These are phyloP conservation scores for Epichloe amarillans DNA, from an alignment of 2,329 filamentous ascomycete species.

Conservation along the genomic window DNA sequence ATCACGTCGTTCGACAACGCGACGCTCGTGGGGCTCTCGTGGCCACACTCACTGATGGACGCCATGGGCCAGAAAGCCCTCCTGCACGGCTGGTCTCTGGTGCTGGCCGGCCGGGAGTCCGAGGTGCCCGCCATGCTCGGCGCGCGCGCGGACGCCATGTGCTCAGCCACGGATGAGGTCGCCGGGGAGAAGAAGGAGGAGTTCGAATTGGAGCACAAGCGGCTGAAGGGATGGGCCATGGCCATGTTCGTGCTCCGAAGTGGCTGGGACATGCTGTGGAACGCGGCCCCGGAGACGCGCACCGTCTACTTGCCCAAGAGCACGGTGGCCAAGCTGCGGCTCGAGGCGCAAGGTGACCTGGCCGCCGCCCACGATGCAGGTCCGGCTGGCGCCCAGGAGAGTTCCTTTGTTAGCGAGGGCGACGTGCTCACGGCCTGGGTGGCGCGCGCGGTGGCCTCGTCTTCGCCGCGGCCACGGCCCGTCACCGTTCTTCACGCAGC, in stretches of 20 bases:
- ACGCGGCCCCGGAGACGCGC: too few species aligned
- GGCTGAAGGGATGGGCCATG: neutral
- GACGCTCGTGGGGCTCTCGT: conserved; percentile 32
- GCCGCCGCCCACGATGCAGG: too few species aligned
- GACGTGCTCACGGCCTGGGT: too few species aligned
- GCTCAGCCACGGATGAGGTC: neutral
- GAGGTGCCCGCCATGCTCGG: conserved; percentile 25
- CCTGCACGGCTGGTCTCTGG: conserved; percentile 30
- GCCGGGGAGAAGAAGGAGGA: neutral
- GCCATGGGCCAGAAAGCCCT: conserved; percentile 28
- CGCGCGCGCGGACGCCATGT: conserved; percentile 12
- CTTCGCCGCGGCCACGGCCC: too few species aligned
- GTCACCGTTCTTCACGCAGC: too few species aligned
- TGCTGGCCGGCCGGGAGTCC: conserved; percentile 28
- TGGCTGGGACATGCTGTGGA: too few species aligned
- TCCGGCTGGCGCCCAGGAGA: too few species aligned
- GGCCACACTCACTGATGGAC: conserved; percentile 35
- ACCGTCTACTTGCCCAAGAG: too few species aligned
- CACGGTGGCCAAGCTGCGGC: too few species aligned
- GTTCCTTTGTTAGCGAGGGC: too few species aligned
- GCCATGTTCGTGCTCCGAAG: conserved; percentile 10
- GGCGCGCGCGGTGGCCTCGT: too few species aligned
- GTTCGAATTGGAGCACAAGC: neutral
- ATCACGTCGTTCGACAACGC: conserved; percentile 34
- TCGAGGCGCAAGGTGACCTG: too few species aligned